phyloP scores from a whole-genome alignment of 345 rosid genomes.

The Schrenkiella parvula region DNA sequence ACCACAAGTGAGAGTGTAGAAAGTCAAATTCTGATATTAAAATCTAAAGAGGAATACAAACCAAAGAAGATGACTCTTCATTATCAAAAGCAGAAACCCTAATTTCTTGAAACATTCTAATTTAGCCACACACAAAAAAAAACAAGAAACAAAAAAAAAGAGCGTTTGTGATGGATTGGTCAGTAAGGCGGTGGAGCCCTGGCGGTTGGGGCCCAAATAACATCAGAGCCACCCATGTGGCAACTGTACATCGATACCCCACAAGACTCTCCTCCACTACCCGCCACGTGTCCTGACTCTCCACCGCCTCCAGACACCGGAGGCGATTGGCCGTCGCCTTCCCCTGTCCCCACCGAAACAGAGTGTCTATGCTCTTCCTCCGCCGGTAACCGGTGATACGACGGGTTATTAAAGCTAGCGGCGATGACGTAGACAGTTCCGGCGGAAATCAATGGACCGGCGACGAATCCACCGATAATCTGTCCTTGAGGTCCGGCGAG shows the following conservation, averaged over 20 bases:
- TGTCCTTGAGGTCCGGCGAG: slow-evolving; percentile 95
- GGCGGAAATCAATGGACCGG: slow-evolving; percentile 64
- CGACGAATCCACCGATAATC: slow-evolving; percentile 83
- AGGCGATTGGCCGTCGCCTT: slow-evolving; percentile 51
- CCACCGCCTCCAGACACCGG: slow-evolving; percentile 54
- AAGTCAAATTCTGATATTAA: not conserved
- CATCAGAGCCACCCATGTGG: slow-evolving; percentile 60
- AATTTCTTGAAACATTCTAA: slow-evolving; percentile 3
- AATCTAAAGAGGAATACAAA: not conserved
- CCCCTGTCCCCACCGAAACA: slow-evolving; percentile 44
- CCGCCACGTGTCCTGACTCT: slow-evolving; percentile 47
- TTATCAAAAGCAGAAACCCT: slow-evolving; percentile 10
- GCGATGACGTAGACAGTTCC: slow-evolving; percentile 72
- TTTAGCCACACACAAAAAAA: not conserved
- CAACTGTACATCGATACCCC: slow-evolving; percentile 61
- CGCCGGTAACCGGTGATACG: slow-evolving; percentile 52
- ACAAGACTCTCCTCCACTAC: slow-evolving; percentile 44
- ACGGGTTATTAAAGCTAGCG: slow-evolving; percentile 70
- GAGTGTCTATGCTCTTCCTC: slow-evolving; percentile 46
- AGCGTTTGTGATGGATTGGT: slow-evolving; percentile 13
- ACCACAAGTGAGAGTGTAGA: not conserved
- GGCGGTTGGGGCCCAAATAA: slow-evolving; percentile 72
- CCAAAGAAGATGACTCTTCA: not conserved
- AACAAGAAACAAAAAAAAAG: not conserved
- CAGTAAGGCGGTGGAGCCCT: slow-evolving; percentile 57